A percentile compares a stretch with the other conserved stretches of the same genome.
phyloP scores from a whole-genome alignment of 225 moss, liverwort and hornwort genomes.

The Takakia lepidozioides region DNA sequence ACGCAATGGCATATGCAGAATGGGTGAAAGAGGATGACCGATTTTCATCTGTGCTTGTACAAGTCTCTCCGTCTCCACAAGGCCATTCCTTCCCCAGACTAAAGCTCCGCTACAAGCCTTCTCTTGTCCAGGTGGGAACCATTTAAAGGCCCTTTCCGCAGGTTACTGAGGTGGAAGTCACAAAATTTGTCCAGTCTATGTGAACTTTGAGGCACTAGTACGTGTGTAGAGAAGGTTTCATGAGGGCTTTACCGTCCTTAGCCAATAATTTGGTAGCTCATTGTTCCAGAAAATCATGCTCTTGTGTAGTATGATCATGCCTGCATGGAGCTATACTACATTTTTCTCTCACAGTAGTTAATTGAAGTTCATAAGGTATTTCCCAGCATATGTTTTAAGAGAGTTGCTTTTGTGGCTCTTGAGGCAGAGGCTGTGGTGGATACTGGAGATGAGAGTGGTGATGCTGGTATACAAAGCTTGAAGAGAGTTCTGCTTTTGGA shows the following conservation, averaged over 20 bases:
- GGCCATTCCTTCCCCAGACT: slow-evolving; percentile 94
- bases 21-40: slow-evolving; percentile 83
- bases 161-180: background rate
- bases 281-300: no score
- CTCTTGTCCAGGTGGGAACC: slow-evolving; percentile 68
- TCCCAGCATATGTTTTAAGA: background rate
- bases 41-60: slow-evolving; percentile 63
- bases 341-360: no score
- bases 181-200: no score
- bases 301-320: no score
- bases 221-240: no score
- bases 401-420: slow-evolving; percentile 17
- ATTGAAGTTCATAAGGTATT: background rate
- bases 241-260: no score
- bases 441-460: slow-evolving; percentile 5
- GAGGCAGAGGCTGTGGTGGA: slow-evolving; percentile 19
- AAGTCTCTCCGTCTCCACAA: slow-evolving; percentile 73
- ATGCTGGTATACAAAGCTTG: slow-evolving; percentile 9
- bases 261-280: no score
- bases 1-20: slow-evolving; percentile 65
- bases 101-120: slow-evolving; percentile 84
- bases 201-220: no score
- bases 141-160: background rate
- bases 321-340: no score
- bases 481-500: slow-evolving; percentile 72